These are phyloP conservation scores for Boletus subparvulus DNA, from an alignment of 768 basidiomycete species.

Conservation along the genomic window DNA sequence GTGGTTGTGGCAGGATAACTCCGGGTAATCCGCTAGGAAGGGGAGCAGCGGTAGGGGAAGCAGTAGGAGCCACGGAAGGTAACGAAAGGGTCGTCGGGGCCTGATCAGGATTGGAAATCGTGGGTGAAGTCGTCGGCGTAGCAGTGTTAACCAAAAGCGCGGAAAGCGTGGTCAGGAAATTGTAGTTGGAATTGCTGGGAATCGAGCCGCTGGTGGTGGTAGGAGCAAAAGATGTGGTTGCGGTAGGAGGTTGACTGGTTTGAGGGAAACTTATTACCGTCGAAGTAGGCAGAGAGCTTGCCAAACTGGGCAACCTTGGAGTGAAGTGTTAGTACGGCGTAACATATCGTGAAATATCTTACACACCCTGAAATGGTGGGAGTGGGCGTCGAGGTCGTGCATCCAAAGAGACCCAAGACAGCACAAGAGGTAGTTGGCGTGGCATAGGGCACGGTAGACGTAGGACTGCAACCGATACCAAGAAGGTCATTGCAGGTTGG, in stretches of 20 bases:
- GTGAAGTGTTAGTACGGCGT: neutral
- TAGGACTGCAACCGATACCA: neutral
- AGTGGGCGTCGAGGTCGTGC: slow-evolving; percentile 12
- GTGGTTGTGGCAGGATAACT: slow-evolving; percentile 50
- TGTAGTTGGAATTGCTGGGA: slow-evolving; percentile 28
- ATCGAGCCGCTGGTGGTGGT: slow-evolving; percentile 13
- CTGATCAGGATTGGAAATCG: slow-evolving; percentile 42
- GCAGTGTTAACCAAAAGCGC: slow-evolving; percentile 34
- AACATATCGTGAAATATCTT: neutral
- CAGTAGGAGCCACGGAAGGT: slow-evolving; percentile 20
- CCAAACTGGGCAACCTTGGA: neutral
- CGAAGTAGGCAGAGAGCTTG: slow-evolving; percentile 12
- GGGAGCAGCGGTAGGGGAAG: slow-evolving; percentile 29
- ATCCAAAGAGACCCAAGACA: slow-evolving; percentile 18
- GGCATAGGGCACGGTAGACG: neutral
- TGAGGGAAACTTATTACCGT: slow-evolving; percentile 35
- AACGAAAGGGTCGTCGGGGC: slow-evolving; percentile 30
- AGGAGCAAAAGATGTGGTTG: slow-evolving; percentile 5
- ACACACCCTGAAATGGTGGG: slow-evolving; percentile 15
- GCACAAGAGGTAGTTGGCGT: slow-evolving; percentile 17
- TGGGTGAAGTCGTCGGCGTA: slow-evolving; percentile 19
- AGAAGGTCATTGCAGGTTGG: neutral
- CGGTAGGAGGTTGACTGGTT: neutral
- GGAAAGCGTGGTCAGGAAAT: slow-evolving; percentile 34
- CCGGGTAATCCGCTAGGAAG: slow-evolving; percentile 63